Evolutionary conservation across 192 early-diverging fungal genomes (phyloP).

Genomic region (Linnemannia zychae): DNA sequence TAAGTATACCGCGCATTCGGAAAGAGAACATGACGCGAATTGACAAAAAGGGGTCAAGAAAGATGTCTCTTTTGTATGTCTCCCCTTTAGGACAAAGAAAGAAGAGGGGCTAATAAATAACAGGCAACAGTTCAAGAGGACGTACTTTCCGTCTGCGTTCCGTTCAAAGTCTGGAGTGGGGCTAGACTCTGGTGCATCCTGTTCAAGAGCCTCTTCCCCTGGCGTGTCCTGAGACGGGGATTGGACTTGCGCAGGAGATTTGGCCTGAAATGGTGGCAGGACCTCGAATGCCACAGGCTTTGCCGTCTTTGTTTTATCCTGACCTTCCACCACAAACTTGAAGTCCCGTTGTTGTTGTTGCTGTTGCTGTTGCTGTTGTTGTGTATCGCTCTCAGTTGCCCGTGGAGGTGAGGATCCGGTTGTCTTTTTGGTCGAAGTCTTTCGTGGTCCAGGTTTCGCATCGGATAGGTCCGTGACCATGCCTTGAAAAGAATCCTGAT

Average conservation of each 20-base stretch:
- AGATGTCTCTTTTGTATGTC: neutral
- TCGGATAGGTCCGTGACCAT: constrained; percentile 10
- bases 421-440: constrained; percentile 2
- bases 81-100: neutral
- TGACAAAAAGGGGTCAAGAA: constrained; percentile 2
- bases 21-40: constrained; percentile 15
- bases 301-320: constrained; percentile 4
- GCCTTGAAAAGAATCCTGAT: constrained; percentile 41
- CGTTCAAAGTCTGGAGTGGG: constrained; percentile 47
- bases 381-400: neutral
- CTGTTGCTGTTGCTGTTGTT: neutral
- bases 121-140: neutral
- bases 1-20: neutral
- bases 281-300: constrained; percentile 4
- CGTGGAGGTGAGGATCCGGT: constrained; percentile 4
- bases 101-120: neutral
- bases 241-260: neutral
- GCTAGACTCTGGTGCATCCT: constrained; percentile 32
- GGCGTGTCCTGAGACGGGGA: constrained; percentile 18
- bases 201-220: constrained; percentile 23
- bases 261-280: neutral
- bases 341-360: constrained; percentile 11
- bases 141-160: constrained; percentile 54
- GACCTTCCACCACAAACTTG: constrained; percentile 45
- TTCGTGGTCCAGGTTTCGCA: constrained; percentile 5